Base-by-base conservation (phyloP, 2,329 filamentous ascomycete genomes). In the Aureobasidium pullulans region DNA sequence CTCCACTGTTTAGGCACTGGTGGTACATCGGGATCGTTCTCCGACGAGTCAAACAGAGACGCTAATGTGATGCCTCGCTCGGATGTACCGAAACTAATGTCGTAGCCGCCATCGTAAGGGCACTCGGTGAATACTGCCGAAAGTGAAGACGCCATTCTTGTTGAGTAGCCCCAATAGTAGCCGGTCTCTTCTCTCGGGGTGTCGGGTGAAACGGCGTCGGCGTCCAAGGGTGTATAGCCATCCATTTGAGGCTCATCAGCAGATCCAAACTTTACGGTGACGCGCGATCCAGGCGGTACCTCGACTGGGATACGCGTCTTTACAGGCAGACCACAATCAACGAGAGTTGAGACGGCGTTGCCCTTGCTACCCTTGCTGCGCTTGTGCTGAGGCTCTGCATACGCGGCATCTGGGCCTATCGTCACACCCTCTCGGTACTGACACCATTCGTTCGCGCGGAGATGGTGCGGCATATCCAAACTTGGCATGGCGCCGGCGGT, bases 151-250 rank as follows among this genome's bases (percentile, higher is more conserved):
- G 85, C 85, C 62, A 80, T 83, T 29, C 90, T 83, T 3, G 91
- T 84, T 8, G 77, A 80, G 71, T 88, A 96, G 47, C 90, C 90
- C 90, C 90, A 96, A 74, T 92, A 95, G 73, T 90, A 94, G 0
- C 90, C 90, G 1, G 78, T 83, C 63, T 91, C 84, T 56, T 87
- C 86, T 60, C 90, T 81, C 1, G 90, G 90, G 3, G 80, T 75
- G 29, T 81, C 77, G 0, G 89, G 88, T 37, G 85, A 79, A 2
- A 93, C 85, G 15, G 86, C 82, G 57, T 85, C 80, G 1, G 82
- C 84, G 2, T 67, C 65, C 4, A 76, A 60, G 9, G 59, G 56
- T 43, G 44, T 50, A 39, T 60, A 54, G 16, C 57, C 43, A 64
- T 61, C 3, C 63, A 64, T 31, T 66, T 64, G 23, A 64, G 69